These are phyloP conservation scores for Tricholoma sp. DNA, from an alignment of 768 basidiomycete species.

Conservation along the genomic window DNA sequence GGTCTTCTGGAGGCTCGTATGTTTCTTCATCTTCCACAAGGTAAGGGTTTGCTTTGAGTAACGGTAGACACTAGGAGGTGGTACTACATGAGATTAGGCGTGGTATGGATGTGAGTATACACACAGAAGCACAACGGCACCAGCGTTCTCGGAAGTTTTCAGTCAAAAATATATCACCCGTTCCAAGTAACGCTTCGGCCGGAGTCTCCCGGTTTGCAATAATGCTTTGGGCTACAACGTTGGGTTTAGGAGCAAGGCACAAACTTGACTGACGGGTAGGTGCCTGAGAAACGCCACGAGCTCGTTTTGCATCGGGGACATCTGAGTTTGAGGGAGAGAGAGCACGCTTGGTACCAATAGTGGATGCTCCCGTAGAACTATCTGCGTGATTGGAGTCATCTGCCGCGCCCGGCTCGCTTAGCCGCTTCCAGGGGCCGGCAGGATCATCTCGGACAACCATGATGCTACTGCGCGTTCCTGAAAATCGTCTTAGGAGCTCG, in stretches of 20 bases:
- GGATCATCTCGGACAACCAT: conserved; percentile 57
- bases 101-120: conserved; percentile 14
- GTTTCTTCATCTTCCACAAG: conserved; percentile 77
- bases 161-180: conserved; percentile 72
- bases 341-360: conserved; percentile 46
- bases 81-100: conserved; percentile 4
- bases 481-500: conserved; percentile 50
- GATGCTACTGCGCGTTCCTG: conserved; percentile 61
- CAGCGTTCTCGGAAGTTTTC: conserved; percentile 73
- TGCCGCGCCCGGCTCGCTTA: conserved; percentile 29
- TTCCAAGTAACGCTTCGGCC: conserved; percentile 34
- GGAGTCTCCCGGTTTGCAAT: conserved; percentile 25
- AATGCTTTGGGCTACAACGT: conserved; percentile 41
- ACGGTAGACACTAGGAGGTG: conserved; percentile 51
- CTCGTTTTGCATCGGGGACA: conserved; percentile 32
- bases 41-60: conserved; percentile 49
- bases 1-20: conserved; percentile 82
- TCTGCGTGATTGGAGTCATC: conserved; percentile 24
- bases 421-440: conserved; percentile 45
- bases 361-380: conserved; percentile 16
- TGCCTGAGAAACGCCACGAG: conserved; percentile 22
- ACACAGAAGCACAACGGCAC: conserved; percentile 66
- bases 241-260: conserved; percentile 56
- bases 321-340: conserved; percentile 33
- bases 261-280: conserved; percentile 13